A percentile compares a stretch with the other conserved stretches of the same genome.
These are phyloP conservation scores for Annona cherimola DNA, from an alignment of 164 flowering plant species.

Conservation along the genomic window DNA sequence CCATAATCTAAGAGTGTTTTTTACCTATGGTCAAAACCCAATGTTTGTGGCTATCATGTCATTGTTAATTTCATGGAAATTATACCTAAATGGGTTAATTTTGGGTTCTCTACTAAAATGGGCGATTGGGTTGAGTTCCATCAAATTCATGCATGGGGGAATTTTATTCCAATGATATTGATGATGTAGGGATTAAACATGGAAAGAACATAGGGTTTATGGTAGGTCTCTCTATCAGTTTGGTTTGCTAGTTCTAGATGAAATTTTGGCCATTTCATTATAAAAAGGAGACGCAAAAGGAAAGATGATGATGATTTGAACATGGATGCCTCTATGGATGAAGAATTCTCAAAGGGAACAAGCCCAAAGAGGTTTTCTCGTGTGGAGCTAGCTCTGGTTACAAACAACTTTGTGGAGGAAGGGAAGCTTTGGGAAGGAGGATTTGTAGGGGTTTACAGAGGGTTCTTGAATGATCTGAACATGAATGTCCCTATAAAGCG, in stretches of 20 bases:
- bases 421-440: conserved; percentile 11
- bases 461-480: background rate
- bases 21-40: conserved; percentile 36
- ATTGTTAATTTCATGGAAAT: no score
- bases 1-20: conserved; percentile 33
- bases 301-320: background rate
- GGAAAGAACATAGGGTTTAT: background rate
- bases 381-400: background rate
- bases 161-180: no score
- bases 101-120: no score
- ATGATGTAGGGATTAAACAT: no score
- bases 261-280: background rate
- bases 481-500: conserved; percentile 5
- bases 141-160: no score
- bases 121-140: no score
- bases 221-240: background rate
- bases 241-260: background rate
- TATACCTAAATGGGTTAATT: no score
- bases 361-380: conserved; percentile 6
- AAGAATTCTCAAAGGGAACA: background rate
- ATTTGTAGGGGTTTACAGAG: conserved; percentile 11
- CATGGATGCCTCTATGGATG: background rate
- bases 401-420: conserved; percentile 1
- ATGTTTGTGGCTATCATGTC: background rate
- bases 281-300: background rate